Evolutionary conservation across 371 early-diverging fungal species (phyloP).

Genomic region (Mucor indicus): DNA sequence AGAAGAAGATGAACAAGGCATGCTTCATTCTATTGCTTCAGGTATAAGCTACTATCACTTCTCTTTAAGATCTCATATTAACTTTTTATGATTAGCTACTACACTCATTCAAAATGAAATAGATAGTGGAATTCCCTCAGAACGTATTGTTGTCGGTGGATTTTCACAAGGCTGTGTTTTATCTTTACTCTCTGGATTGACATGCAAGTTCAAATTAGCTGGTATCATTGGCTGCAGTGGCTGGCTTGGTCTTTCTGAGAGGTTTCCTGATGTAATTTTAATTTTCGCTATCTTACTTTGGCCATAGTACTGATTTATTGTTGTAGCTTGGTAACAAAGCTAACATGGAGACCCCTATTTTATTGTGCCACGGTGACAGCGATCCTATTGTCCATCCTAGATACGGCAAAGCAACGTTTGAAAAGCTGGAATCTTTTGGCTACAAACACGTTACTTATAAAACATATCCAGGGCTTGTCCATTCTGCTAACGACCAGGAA

Average conservation of each 20-base stretch:
- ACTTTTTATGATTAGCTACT: background rate
- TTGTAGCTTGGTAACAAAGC: conserved; percentile 4
- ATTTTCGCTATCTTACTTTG: background rate
- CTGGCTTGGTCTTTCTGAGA: conserved; percentile 4
- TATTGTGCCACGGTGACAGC: conserved; percentile 11
- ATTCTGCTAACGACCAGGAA: conserved; percentile 76
- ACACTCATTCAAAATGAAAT: conserved; percentile 8
- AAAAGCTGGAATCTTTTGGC: too few species aligned
- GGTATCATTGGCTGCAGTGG: conserved; percentile 11
- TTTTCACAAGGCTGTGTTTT: conserved; percentile 19
- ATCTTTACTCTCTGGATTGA: conserved; percentile 5
- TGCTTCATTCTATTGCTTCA: conserved; percentile 9
- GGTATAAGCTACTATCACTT: conserved; percentile 1
- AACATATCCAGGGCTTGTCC: conserved; percentile 78
- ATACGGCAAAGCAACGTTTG: conserved; percentile 8
- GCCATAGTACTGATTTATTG: background rate
- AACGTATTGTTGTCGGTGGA: conserved; percentile 12
- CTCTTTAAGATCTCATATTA: background rate
- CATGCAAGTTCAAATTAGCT: background rate
- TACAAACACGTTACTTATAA: conserved; percentile 75
- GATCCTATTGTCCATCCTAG: conserved; percentile 5
- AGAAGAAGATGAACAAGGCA: conserved; percentile 5
- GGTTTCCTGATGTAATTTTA: background rate
- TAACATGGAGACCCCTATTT: conserved; percentile 7
- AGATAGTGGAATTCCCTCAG: background rate